phyloP scores from a whole-genome alignment of 2,329 filamentous ascomycete species.

The Pyricularia pennisetigena region DNA sequence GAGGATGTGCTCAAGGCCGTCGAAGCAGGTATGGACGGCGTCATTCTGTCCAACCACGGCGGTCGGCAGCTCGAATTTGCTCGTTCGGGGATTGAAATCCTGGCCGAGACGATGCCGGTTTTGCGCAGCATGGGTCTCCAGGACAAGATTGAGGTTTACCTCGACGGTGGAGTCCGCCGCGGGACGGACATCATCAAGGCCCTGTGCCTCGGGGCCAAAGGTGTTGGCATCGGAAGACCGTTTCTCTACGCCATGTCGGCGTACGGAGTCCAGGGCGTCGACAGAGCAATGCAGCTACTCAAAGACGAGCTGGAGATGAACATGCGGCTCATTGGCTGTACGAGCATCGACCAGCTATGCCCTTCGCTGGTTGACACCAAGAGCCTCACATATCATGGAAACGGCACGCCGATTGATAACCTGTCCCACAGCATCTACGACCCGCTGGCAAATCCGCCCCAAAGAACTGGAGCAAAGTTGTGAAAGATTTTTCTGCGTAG shows the following conservation, averaged over 20 bases:
- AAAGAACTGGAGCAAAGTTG: constrained; percentile 41
- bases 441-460: constrained; percentile 38
- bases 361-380: constrained; percentile 71
- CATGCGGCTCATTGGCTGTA: constrained; percentile 85
- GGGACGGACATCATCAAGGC: constrained; percentile 95
- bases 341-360: constrained; percentile 65
- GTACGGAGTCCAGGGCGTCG: constrained; percentile 80
- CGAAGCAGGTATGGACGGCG: constrained; percentile 72
- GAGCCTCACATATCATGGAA: constrained; percentile 49
- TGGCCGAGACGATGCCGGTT: constrained; percentile 88
- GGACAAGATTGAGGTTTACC: constrained; percentile 72
- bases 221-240: constrained; percentile 87
- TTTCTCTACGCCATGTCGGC: constrained; percentile 95
- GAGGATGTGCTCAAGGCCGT: constrained; percentile 89
- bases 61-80: constrained; percentile 90
- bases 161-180: constrained; percentile 84
- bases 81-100: constrained; percentile 77
- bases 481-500: constrained; percentile 16
- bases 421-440: constrained; percentile 43
- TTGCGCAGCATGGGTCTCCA: constrained; percentile 65
- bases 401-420: constrained; percentile 36
- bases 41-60: constrained; percentile 93
- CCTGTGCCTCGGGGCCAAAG: constrained; percentile 80
- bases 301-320: constrained; percentile 99
- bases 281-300: constrained; percentile 83